Base-by-base conservation (phyloP, 1,284 basidiomycete genomes). In the Psilocybe mexicana region DNA sequence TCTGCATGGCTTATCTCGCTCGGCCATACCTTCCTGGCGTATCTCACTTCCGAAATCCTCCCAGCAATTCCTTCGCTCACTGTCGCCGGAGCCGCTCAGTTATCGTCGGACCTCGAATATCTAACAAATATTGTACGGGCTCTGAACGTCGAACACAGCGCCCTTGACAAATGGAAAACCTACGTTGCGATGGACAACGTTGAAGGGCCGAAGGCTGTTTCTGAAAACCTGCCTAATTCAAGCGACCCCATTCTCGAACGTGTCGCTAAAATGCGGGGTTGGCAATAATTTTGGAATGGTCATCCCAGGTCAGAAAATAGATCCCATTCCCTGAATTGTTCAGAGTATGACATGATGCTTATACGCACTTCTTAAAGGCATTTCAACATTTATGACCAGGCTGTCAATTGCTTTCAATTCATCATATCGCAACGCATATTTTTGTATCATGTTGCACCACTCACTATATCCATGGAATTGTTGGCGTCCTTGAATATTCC, bases 1-100 rank as follows among this genome's bases (percentile, higher is more conserved):
- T 88, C 92, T 0, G 88, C 92, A 0, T 97, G 95, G 94, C 84
- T 98, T 6, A 85, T 90, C 8, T 93, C 92, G 3, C 83, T 98
- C n/a, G 89, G 93, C 0, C 86, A 91, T 44, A 83, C 87, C 7
- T 83, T 96, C 36, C 79, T 94, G 40, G 78, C 83, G 0, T 83
- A 94, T 67, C 76, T 97, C 49, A 91, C 89, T 3, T 71, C 72
- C 18, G 76, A 79, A 30, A 79, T 93, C 36, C 79, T 95, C 0
- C 78, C 89, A 26, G 74, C 75, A 50, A 89, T 94, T 57, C 72
- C 79, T 5, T 74, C 75, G 25, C 73, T 97, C 51, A 82, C 84
- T 8, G 67, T 74, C 3, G 74, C 81, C 1, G 96, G 95, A 0
- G 85, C 89, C 1, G 85, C 87, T 7, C 96, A 98, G 69, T 80